Evolutionary conservation across 805 yeast genomes (phyloP), one percentile per base, ranked within the genome.

Genomic region (Teunomyces stri): DNA sequence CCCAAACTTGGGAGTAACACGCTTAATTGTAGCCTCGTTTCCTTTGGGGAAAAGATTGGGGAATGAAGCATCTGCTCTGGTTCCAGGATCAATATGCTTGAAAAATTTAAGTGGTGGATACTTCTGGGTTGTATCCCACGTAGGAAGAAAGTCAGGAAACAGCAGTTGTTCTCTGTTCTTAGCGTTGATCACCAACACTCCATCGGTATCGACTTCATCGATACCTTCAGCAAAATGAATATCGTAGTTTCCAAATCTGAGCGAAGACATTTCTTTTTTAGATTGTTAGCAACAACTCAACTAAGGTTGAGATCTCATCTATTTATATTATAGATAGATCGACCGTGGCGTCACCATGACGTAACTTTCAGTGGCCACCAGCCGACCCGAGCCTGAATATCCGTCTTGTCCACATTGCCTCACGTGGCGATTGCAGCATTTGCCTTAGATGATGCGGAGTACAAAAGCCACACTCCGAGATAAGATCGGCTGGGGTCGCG

Each of bases 1-100:
- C 16, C 94, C 95, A 44, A 87, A 70, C 58, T 80, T 84, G 27
- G 94, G 92, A 1, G 88, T 80, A 33, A 86, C 62, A 44, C 57
- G 63, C 52, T 76, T 77, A 41, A 60, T 59, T 21, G 61, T 49
- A 20, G 55, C 56, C 31, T 54, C 51, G 18, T 64, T 61, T 13
- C 44, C 45, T 44, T 62, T 45, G n/a, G 79, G 78, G 54, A 82
- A 76, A 47, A 85, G 70, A 55, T 74, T 76, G 20, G 74, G 71
- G 45, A 80, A 73, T 2, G 63, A 51, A n/a, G 81, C 78, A 59
- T 84, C 85, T n/a, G 85, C 90, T 46, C 76, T 69, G 25, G 70
- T 62, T n/a, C 85, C 90, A n/a, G 84, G 81, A 56, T 85, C 91
- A 28, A 63, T 63, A 58, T 70, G 77, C 58, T 79, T 80, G 66